A percentile compares a stretch with the other conserved stretches of the same genome.
Conservation (phyloP, 768 basidiomycete species). For the Agaricus bisporus region DNA sequence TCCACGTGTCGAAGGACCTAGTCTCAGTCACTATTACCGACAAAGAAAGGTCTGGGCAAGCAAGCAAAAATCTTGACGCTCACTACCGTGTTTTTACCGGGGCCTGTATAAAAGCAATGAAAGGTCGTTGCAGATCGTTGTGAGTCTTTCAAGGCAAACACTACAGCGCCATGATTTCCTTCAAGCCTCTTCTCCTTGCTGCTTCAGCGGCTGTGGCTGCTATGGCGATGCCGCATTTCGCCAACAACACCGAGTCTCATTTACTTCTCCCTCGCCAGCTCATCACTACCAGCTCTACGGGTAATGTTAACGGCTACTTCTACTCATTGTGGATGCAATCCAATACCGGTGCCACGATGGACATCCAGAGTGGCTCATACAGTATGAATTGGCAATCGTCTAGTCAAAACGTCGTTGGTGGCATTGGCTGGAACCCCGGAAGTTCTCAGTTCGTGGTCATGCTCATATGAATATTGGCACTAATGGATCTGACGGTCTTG, state of each 20-base stretch:
- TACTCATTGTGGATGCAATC: constrained; percentile 30
- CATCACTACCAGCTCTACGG: constrained; percentile 18
- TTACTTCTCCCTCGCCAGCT: constrained; percentile 9
- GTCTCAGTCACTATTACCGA: too few species aligned
- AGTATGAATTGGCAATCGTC: constrained; percentile 24
- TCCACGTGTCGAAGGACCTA: too few species aligned
- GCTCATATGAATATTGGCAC: background rate
- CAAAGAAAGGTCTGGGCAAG: too few species aligned
- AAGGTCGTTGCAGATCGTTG: too few species aligned
- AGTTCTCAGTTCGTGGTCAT: constrained; percentile 16
- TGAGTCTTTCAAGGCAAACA: too few species aligned
- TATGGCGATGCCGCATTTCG: constrained; percentile 15
- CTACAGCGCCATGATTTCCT: constrained; percentile 3
- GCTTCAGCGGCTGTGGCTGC: constrained; percentile 15
- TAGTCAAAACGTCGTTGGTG: constrained; percentile 30
- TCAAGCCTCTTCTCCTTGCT: constrained; percentile 10
- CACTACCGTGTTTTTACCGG: too few species aligned
- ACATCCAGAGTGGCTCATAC: constrained; percentile 22
- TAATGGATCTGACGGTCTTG: background rate
- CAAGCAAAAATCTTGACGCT: too few species aligned
- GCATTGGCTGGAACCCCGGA: constrained; percentile 34
- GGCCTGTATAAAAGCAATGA: too few species aligned
- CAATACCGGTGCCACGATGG: constrained; percentile 26
- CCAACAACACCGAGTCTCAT: constrained; percentile 13
- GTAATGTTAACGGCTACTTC: constrained; percentile 28